phyloP scores from a whole-genome alignment of 148 eudicot species.

The Polygonum maritimum region DNA sequence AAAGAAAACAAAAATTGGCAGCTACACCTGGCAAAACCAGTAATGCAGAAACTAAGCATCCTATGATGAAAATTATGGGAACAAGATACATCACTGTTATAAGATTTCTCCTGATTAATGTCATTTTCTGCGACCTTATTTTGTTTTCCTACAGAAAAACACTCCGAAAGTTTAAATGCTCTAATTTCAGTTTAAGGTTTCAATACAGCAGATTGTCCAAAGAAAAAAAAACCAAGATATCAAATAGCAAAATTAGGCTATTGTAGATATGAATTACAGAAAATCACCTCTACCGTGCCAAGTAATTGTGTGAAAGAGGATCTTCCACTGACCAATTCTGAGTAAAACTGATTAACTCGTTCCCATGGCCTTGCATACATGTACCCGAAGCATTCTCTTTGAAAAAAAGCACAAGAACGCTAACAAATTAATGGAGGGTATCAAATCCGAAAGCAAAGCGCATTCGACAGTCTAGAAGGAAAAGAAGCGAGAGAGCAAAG shows the following conservation, averaged over 20 bases:
- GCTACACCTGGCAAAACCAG: not conserved
- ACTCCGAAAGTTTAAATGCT: not conserved
- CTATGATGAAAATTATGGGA: not conserved
- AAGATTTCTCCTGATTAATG: no score
- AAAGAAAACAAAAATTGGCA: not conserved
- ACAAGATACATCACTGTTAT: not conserved
- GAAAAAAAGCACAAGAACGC: not conserved
- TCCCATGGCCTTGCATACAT: conserved; percentile 81
- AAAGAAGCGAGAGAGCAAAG: not conserved
- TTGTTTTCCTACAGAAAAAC: no score
- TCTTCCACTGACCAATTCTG: conserved; percentile 40
- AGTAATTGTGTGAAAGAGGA: conserved; percentile 41
- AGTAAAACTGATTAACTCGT: conserved; percentile 50
- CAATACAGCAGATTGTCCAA: not conserved
- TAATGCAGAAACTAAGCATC: not conserved
- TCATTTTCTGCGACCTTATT: no score
- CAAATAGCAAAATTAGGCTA: not conserved
- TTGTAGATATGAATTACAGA: not conserved
- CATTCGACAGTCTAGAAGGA: not conserved
- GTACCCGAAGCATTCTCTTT: conserved; percentile 69
- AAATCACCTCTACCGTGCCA: conserved; percentile 29
- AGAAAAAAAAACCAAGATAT: not conserved
- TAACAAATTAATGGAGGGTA: not conserved
- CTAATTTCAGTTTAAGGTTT: not conserved
- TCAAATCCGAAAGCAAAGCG: not conserved